Base-by-base conservation (phyloP, 176 grass and related monocot genomes). In the Musa troglodytarum region DNA sequence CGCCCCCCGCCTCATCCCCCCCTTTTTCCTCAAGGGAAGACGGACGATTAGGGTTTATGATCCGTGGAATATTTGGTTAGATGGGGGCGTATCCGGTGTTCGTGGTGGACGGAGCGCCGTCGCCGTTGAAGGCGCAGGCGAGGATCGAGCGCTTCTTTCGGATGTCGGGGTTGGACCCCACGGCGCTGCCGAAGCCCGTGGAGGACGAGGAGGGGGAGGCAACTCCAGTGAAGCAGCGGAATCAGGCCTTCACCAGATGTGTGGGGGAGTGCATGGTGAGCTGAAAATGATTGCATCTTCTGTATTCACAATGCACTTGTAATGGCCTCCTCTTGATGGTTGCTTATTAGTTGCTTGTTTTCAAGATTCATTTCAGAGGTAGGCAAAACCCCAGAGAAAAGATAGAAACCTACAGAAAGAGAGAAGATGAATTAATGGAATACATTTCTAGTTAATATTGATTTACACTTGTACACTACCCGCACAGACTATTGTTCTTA, bases 51-150 rank as follows among this genome's bases (percentile, higher is more conserved):
- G n/a, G 72, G 72, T 26, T 71, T 65, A 10, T 53, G 52, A 0
- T 17, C 69, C 26, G 22, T 54, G 65, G 28, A 49, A 23, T 15
- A 54, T 68, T 52, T 64, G 58, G 71, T 82, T 76, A 98, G 94
- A 91, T 93, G 90, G 94, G 94, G 20, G 94, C 80, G 25, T 93
- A 89, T 68, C 94, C 94, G 20, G 90, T 98, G 56, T 98, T 98
- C 79, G 90, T 98, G 19, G 86, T 91, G 51, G 94, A 98, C 52
- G 94, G 94, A 10, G 66, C 83, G 23, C 90, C 94, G 28, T 98
- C 90, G 34, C 86, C 94, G 25, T 83, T 98, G 63, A 98, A 98
- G 84, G 55, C 83, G 8, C 82, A 91, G 77, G 94, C 88, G 65
- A 98, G 94, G 83, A 82, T 89, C 0, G 86, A 87, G 50, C 90